These are phyloP conservation scores for Eucalyptus tenuipes DNA, from an alignment of 345 rosid genomes.

Conservation along the genomic window DNA sequence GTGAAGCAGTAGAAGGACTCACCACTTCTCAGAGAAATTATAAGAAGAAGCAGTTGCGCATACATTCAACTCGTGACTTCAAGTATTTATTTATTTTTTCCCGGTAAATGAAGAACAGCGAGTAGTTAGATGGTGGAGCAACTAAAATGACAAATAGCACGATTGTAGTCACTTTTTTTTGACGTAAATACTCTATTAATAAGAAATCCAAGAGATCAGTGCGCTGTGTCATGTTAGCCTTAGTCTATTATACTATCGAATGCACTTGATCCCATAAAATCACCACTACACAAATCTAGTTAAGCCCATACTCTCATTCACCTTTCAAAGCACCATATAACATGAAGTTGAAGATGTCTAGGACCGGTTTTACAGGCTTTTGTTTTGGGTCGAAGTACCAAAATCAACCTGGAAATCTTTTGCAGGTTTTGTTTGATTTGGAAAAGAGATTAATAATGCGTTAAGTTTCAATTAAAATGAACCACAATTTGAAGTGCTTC, in stretches of 20 bases:
- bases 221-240: background rate
- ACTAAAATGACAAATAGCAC: background rate
- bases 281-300: background rate
- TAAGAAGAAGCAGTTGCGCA: background rate
- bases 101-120: background rate
- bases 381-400: background rate
- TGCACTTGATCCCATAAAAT: background rate
- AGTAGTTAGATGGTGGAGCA: background rate
- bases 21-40: background rate
- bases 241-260: background rate
- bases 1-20: background rate
- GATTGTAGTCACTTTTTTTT: background rate
- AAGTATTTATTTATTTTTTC: background rate
- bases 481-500: background rate
- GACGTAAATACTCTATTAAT: background rate
- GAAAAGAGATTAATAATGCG: background rate
- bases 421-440: background rate
- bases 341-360: background rate
- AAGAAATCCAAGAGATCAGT: background rate
- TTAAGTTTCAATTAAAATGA: background rate
- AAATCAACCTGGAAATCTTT: background rate
- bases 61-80: background rate
- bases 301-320: background rate
- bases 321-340: background rate
- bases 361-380: background rate